Base-by-base conservation (phyloP, 331 rosid species). In the Arachis monticola region DNA sequence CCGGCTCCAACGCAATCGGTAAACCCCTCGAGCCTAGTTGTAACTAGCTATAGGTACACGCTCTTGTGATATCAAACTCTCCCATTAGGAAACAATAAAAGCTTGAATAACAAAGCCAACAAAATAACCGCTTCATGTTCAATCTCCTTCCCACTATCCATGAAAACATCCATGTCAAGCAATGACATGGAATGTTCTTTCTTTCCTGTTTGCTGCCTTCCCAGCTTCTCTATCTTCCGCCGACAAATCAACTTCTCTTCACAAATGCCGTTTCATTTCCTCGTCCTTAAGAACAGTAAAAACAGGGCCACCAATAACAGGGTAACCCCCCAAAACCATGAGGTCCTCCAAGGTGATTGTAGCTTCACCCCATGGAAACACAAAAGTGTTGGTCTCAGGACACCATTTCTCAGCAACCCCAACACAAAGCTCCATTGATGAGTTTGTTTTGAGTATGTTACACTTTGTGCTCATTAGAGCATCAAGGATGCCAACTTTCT, bases 91-190 rank as follows among this genome's bases (percentile, higher is more conserved):
- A 89, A 75, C 6, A n/a, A 87, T 83, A 73, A 74, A 81, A 30
- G 52, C n/a, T n/a, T 14, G 3, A 86, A 78, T 12, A 89, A 66
- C 94, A 88, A 89, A 11, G 82, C 2, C 3, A 62, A 69, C 2
- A 89, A 77, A 14, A 89, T 85, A 7, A n/a, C n/a, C n/a, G 87
- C 91, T 61, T 79, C 87, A 12, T 85, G 90, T 66, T 89, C 91
- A 46, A 85, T 31, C 7, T 76, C 87, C 11, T 61, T 83, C 5
- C 80, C 77, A 63, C 46, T 74, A 5, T 66, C 11, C 32, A 75
- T 60, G 32, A 87, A 81, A 46, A 31, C 2, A 69, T 58, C 53
- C 10, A 87, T 67, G n/a, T 88, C 89, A 87, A 4, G 0, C 12
- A 0, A n/a, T n/a, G 2, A 5, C 1, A 9, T 30, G 0, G 3